These are phyloP conservation scores for Yamagishiella unicocca DNA, from an alignment of 139 green algal species.

Conservation along the genomic window DNA sequence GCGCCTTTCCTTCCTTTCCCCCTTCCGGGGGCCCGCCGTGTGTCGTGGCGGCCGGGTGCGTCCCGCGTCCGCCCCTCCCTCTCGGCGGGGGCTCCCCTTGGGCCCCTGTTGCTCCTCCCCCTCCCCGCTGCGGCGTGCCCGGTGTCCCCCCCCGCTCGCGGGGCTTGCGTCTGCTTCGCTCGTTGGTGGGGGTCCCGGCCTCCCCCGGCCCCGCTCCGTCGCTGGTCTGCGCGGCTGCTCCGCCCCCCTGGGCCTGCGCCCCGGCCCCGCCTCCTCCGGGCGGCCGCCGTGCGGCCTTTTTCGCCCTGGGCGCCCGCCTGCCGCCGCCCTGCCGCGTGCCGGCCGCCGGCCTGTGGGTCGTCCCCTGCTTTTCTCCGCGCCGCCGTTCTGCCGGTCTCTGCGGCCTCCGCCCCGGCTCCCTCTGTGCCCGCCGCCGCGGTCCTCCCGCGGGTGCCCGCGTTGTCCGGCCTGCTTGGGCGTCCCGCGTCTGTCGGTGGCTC, in stretches of 20 bases:
- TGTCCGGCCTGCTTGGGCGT: not conserved
- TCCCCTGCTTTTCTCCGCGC: not conserved
- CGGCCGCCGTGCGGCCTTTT: not conserved
- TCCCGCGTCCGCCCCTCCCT: constrained; percentile 15
- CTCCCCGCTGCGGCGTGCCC: too few species aligned
- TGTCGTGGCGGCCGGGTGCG: constrained; percentile 2
- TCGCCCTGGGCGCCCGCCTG: not conserved
- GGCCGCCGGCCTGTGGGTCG: not conserved
- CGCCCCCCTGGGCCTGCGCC: not conserved
- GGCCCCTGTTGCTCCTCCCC: too few species aligned
- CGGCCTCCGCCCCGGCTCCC: not conserved
- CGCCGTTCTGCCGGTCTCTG: not conserved
- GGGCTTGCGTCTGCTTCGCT: not conserved
- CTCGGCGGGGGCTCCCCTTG: not conserved
- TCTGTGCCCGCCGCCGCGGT: not conserved
- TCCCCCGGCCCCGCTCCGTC: not conserved
- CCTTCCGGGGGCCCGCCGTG: too few species aligned
- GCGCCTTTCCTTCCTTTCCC: constrained; percentile 8
- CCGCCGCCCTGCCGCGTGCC: too few species aligned
- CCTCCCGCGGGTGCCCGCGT: not conserved
- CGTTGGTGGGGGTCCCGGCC: not conserved
- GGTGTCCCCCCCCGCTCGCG: not conserved
- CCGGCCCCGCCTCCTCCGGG: too few species aligned
- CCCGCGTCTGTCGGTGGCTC: not conserved
- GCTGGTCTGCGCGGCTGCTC: not conserved